phyloP scores from a whole-genome alignment of 176 grass and related monocot species.

The Tuctoria greenei region DNA sequence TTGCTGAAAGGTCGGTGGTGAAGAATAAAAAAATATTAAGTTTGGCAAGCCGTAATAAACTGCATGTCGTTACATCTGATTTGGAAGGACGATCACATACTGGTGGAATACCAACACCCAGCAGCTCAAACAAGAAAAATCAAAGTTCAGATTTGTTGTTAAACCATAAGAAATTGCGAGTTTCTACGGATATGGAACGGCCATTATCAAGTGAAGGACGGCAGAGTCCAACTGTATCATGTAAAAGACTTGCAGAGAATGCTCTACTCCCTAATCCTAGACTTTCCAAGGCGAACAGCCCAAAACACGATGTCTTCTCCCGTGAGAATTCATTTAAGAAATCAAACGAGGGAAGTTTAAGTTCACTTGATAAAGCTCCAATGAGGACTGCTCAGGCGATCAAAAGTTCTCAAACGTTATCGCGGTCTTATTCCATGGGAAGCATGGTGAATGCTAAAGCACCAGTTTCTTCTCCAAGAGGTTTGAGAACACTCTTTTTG shows the following conservation, averaged over 20 bases:
- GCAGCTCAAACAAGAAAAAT: conserved; percentile 39
- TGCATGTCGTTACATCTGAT: conserved; percentile 40
- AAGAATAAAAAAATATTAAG: conserved; percentile 42
- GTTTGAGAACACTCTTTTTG: conserved; percentile 44
- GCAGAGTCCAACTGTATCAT: conserved; percentile 46
- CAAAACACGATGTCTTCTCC: conserved; percentile 37
- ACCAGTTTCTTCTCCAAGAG: conserved; percentile 65
- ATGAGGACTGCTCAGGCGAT: conserved; percentile 32
- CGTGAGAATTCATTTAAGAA: conserved; percentile 57
- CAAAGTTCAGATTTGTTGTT: conserved; percentile 38
- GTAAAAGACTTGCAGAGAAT: conserved; percentile 45
- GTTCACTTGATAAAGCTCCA: conserved; percentile 36
- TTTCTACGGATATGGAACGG: conserved; percentile 47
- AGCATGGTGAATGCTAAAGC: conserved; percentile 51
- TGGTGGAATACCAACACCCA: conserved; percentile 29
- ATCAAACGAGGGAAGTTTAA: conserved; percentile 38
- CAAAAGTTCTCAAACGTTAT: conserved; percentile 52
- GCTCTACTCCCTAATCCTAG: conserved; percentile 36
- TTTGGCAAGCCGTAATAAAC: conserved; percentile 41
- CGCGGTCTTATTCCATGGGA: conserved; percentile 60
- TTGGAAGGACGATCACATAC: conserved; percentile 11
- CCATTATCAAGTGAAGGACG: conserved; percentile 46
- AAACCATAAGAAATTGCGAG: conserved; percentile 51
- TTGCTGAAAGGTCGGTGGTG: conserved; percentile 43
- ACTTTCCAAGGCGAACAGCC: conserved; percentile 34